phyloP scores from a whole-genome alignment of 2,329 filamentous ascomycete genomes.

The Dactylellina leptospora region DNA sequence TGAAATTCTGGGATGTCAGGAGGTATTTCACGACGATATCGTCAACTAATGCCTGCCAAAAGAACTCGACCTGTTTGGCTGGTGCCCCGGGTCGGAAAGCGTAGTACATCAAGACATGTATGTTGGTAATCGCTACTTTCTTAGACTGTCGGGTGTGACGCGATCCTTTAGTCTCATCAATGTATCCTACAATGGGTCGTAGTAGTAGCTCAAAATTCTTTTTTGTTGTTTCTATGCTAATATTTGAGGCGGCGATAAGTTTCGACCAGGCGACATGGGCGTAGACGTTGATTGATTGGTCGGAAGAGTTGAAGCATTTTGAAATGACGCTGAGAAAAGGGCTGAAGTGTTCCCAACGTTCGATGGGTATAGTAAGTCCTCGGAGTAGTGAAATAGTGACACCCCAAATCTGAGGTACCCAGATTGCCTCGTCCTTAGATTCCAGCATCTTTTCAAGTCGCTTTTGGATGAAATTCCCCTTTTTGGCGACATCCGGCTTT shows the following conservation, averaged over 20 bases:
- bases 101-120: slow-evolving; percentile 85
- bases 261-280: slow-evolving; percentile 87
- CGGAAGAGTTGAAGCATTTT: slow-evolving; percentile 81
- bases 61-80: slow-evolving; percentile 72
- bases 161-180: slow-evolving; percentile 70
- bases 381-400: slow-evolving; percentile 80
- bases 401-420: slow-evolving; percentile 89
- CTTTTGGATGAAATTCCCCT: slow-evolving; percentile 57
- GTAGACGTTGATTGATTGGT: slow-evolving; percentile 74
- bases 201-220: slow-evolving; percentile 71
- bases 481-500: slow-evolving; percentile 59
- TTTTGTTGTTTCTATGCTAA: slow-evolving; percentile 68
- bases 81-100: slow-evolving; percentile 76
- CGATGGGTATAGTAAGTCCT: slow-evolving; percentile 63
- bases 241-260: slow-evolving; percentile 77
- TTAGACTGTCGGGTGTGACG: slow-evolving; percentile 69
- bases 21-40: slow-evolving; percentile 71
- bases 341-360: slow-evolving; percentile 76
- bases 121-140: slow-evolving; percentile 71
- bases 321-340: slow-evolving; percentile 83
- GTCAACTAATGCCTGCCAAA: slow-evolving; percentile 80
- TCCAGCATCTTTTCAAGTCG: slow-evolving; percentile 74
- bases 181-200: slow-evolving; percentile 73
- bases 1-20: slow-evolving; percentile 64
- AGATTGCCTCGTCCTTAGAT: slow-evolving; percentile 68